These are phyloP conservation scores for Alnus glutinosa DNA, from an alignment of 306 rosid genomes.

Conservation along the genomic window DNA sequence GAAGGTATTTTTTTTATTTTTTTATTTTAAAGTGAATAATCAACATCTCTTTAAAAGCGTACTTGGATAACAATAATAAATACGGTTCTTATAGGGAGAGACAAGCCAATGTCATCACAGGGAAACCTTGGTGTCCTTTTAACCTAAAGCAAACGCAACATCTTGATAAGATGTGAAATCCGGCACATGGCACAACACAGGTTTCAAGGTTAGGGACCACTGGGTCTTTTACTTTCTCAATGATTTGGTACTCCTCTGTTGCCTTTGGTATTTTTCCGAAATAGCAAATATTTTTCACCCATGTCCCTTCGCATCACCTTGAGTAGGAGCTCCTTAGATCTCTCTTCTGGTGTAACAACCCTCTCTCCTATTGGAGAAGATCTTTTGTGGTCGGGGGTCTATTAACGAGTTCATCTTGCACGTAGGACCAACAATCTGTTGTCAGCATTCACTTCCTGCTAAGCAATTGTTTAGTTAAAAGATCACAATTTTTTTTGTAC, in stretches of 20 bases:
- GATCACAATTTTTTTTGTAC: no score
- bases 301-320: background rate
- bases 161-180: conserved; percentile 37
- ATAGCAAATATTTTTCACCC: background rate
- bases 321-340: no score
- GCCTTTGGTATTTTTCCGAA: background rate
- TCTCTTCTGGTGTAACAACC: background rate
- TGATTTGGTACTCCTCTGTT: conserved; percentile 22
- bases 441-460: no score
- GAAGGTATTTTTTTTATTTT: background rate
- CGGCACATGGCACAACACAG: conserved; percentile 35
- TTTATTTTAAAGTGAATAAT: background rate
- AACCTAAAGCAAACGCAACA: conserved; percentile 23
- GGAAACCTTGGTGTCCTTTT: conserved; percentile 18
- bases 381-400: background rate
- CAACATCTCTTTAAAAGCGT: no score
- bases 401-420: background rate
- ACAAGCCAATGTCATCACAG: background rate
- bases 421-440: no score
- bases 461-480: no score
- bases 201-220: conserved; percentile 56
- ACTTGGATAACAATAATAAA: no score
- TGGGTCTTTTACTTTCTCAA: conserved; percentile 14
- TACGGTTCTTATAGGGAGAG: background rate
- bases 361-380: background rate